Conservation (phyloP, 2,329 filamentous ascomycete species). For the Alternaria consortialis region DNA sequence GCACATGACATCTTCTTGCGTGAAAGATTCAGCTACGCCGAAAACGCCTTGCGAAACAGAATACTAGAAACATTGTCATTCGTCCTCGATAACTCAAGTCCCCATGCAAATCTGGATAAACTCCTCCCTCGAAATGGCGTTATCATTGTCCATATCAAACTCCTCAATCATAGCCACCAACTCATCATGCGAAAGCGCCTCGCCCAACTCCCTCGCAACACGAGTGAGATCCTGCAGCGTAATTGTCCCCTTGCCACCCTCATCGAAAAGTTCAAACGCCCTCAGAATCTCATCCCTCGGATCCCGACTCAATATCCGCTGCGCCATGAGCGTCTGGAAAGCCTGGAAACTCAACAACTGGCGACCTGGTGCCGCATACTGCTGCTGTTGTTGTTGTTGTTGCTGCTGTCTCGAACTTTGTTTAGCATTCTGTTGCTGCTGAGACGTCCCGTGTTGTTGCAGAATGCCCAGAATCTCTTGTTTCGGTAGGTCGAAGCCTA, state of each 20-base stretch:
- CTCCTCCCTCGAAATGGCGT: conserved; percentile 71
- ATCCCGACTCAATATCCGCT: conserved; percentile 81
- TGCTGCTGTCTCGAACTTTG: conserved; percentile 8
- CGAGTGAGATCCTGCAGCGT: conserved; percentile 86
- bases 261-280: conserved; percentile 93
- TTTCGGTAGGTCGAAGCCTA: conserved; percentile 92
- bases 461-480: conserved; percentile 83
- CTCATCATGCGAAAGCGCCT: conserved; percentile 92
- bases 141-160: conserved; percentile 93
- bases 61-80: background rate
- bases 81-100: conserved; percentile 6
- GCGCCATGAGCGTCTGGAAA: conserved; percentile 78
- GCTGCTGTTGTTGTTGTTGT: conserved; percentile 17
- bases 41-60: conserved; percentile 5
- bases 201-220: conserved; percentile 89
- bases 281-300: conserved; percentile 90
- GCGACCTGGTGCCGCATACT: conserved; percentile 53
- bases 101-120: conserved; percentile 73
- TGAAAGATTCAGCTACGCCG: conserved; percentile 11
- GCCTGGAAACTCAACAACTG: conserved; percentile 76
- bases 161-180: conserved; percentile 96
- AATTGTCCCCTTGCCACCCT: conserved; percentile 89
- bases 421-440: conserved; percentile 1
- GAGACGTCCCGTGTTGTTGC: conserved; percentile 71
- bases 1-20: background rate